phyloP scores from a whole-genome alignment of 345 rosid genomes.

The Turnera subulata region DNA sequence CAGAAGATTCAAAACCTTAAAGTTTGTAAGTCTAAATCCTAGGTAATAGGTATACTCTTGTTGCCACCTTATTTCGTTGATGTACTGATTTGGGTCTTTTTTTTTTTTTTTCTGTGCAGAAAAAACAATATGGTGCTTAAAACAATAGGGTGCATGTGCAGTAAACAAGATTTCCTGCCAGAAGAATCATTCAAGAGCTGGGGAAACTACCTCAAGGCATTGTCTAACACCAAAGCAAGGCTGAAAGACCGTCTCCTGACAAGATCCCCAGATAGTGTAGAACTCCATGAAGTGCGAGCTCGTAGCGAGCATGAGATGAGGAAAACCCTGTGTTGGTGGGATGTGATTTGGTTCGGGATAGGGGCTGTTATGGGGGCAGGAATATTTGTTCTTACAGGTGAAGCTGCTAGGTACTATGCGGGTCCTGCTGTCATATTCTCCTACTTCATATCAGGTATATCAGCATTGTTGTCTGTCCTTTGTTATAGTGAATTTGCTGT shows the following conservation, averaged over 20 bases:
- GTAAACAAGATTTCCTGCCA: slow-evolving; percentile 51
- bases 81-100: background rate
- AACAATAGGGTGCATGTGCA: slow-evolving; percentile 27
- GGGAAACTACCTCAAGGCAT: slow-evolving; percentile 41
- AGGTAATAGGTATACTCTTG: too few species aligned
- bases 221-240: slow-evolving; percentile 43
- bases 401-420: slow-evolving; percentile 43
- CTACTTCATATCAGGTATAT: slow-evolving; percentile 41
- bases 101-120: background rate
- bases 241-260: slow-evolving; percentile 51
- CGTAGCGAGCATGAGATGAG: slow-evolving; percentile 58
- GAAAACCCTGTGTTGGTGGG: slow-evolving; percentile 62
- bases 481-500: slow-evolving; percentile 55
- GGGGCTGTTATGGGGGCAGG: slow-evolving; percentile 63
- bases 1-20: too few species aligned
- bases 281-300: slow-evolving; percentile 41
- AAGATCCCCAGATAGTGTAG: slow-evolving; percentile 43
- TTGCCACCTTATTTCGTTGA: too few species aligned
- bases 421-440: slow-evolving; percentile 56
- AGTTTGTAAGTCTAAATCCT: too few species aligned
- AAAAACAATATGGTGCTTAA: slow-evolving; percentile 21
- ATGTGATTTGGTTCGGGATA: slow-evolving; percentile 59
- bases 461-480: slow-evolving; percentile 47
- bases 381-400: slow-evolving; percentile 62
- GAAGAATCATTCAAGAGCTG: slow-evolving; percentile 62